A percentile compares a stretch with the other conserved stretches of the same genome.
Conservation (phyloP, 78 protist genomes). For the Cavenderia fasciculata region DNA sequence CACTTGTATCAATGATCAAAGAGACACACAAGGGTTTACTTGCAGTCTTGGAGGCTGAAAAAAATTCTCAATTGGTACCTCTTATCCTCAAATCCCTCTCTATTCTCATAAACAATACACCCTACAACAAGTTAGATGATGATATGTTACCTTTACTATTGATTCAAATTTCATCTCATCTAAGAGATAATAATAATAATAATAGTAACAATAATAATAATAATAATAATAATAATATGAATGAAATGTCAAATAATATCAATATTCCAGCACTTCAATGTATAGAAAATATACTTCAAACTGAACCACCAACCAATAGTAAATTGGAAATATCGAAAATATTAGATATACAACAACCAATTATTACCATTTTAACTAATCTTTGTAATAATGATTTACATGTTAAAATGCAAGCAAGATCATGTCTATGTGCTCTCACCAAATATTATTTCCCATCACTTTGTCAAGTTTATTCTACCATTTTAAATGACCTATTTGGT, state of each 20-base stretch:
- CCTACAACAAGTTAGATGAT: conserved; percentile 9
- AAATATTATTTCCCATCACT: conserved; percentile 31
- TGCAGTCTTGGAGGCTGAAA: background rate
- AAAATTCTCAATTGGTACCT: background rate
- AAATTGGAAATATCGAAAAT: no score
- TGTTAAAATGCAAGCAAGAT: conserved; percentile 29
- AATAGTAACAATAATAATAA: no score
- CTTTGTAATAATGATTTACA: no score
- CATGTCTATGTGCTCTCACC: conserved; percentile 30
- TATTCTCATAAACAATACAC: conserved; percentile 22
- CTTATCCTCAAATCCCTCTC: conserved; percentile 24
- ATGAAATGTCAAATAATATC: no score
- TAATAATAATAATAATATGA: no score
- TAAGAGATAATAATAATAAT: no score
- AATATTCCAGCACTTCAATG: no score
- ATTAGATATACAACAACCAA: no score
- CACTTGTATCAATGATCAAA: conserved; percentile 29
- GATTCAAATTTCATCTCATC: background rate
- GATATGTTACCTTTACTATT: background rate
- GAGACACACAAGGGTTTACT: conserved; percentile 50
- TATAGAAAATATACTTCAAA: no score
- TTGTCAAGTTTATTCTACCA: background rate
- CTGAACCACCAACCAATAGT: no score
- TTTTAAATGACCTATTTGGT: conserved; percentile 12
- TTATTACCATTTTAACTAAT: no score